phyloP scores from a whole-genome alignment of 768 basidiomycete species.

The Zangia roseola region DNA sequence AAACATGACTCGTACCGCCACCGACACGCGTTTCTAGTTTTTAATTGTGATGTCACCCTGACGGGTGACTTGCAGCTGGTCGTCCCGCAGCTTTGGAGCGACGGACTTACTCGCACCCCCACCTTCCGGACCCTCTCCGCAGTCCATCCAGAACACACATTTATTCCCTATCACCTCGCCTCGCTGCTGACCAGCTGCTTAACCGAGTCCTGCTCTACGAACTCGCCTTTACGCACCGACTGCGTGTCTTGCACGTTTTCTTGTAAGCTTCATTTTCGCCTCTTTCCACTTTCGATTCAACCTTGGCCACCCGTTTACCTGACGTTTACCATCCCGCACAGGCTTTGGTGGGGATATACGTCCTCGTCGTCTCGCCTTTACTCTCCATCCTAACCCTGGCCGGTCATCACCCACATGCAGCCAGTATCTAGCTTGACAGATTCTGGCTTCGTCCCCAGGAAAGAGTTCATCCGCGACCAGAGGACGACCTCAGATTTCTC shows the following conservation, averaged over 20 bases:
- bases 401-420: slow-evolving; percentile 30
- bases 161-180: slow-evolving; percentile 2
- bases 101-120: slow-evolving; percentile 1
- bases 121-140: slow-evolving; percentile 8
- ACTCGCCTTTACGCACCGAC: slow-evolving; percentile 16
- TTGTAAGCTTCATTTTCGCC: slow-evolving; percentile 25
- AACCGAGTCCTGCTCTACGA: slow-evolving; percentile 8
- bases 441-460: slow-evolving; percentile 61
- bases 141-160: slow-evolving; percentile 9
- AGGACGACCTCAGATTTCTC: slow-evolving; percentile 58
- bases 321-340: slow-evolving; percentile 36
- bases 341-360: slow-evolving; percentile 25
- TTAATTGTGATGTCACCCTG: slow-evolving; percentile 32
- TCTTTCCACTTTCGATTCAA: slow-evolving; percentile 29
- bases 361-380: slow-evolving; percentile 19
- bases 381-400: slow-evolving; percentile 24
- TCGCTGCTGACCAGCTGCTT: slow-evolving; percentile 10
- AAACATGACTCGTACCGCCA: slow-evolving; percentile 19
- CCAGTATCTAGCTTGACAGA: slow-evolving; percentile 37
- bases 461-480: slow-evolving; percentile 68
- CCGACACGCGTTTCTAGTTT: slow-evolving; percentile 19
- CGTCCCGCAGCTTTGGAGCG: slow-evolving; percentile 14
- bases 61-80: slow-evolving; percentile 5
- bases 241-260: slow-evolving; percentile 35
- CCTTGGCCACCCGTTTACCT: slow-evolving; percentile 38